phyloP scores from a whole-genome alignment of 163 green algal species.

The Prototheca stagnorum region DNA sequence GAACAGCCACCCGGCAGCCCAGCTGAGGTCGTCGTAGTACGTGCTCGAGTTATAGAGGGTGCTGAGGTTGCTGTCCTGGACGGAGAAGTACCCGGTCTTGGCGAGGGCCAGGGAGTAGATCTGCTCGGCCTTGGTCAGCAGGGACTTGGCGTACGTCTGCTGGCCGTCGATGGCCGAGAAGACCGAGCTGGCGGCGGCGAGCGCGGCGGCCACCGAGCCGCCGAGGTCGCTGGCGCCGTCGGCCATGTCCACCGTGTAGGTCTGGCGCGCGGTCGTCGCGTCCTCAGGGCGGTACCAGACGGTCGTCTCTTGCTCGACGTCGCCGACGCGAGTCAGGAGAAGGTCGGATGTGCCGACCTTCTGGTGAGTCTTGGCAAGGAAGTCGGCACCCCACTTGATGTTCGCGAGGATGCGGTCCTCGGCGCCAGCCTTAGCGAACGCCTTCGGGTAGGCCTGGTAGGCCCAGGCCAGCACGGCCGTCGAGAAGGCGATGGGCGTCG shows the following conservation, averaged over 20 bases:
- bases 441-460: conserved; percentile 37
- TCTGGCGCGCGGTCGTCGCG: conserved; percentile 12
- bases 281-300: conserved; percentile 36
- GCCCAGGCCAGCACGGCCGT: conserved; percentile 46
- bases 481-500: conserved; percentile 48
- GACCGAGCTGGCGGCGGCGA: conserved; percentile 25
- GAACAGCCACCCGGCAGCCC: conserved; percentile 44
- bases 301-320: conserved; percentile 22
- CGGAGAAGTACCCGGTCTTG: conserved; percentile 1
- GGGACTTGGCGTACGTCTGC: conserved; percentile 19
- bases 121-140: conserved; percentile 24
- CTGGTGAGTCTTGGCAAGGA: conserved; percentile 41
- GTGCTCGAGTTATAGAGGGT: conserved; percentile 35
- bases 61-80: conserved; percentile 21
- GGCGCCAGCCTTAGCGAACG: conserved; percentile 14
- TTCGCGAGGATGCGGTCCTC: conserved; percentile 23
- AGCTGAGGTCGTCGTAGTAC: conserved; percentile 41
- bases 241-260: conserved; percentile 22
- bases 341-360: conserved; percentile 1
- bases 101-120: conserved; percentile 5
- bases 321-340: conserved; percentile 12
- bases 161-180: conserved; percentile 20
- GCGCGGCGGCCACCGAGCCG: conserved; percentile 24
- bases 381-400: conserved; percentile 45
- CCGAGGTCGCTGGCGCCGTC: conserved; percentile 31